Base-by-base conservation (phyloP, 768 basidiomycete genomes). In the Naganishia friedmannii region DNA sequence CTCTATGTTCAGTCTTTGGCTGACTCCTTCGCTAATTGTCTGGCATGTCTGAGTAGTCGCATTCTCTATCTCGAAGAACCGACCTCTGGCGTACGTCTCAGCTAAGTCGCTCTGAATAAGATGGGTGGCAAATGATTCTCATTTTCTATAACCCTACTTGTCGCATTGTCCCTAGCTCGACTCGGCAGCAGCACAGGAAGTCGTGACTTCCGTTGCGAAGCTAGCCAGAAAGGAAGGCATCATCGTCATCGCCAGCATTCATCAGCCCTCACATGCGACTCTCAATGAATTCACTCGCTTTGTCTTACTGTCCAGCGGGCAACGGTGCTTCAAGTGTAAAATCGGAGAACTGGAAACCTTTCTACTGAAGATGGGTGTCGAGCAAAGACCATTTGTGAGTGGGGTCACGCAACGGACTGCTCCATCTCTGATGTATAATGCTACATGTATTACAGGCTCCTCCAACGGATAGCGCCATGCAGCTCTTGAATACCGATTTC, bases 261-360 rank as follows among this genome's bases (percentile, higher is more conserved):
- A 83, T 79, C 83, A 85, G 58, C 88, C 88, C 0, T 84, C 84
- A 21, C 83, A 84, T 28, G 85, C 85, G 63, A 86, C 86, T 0
- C 83, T 87, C 55, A 74, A 83, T 0, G 83, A 85, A 12, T 37
- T 37, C 34, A 37, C 34, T 37, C 12, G 34, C 34, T 12, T 37
- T 12, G 34, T 37, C 4, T 12, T 37, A 5, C 34, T 37, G 34
- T 37, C 34, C 34, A 37, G 12, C 6, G 34, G 34, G 12, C 4
- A 37, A 37, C 34, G 4, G 12, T 37, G 34, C 34, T 37, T 37
- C 34, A 37, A 37, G 34, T 4, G 34, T 5, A 37, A 4, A 37
- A 12, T 37, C 34, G 34, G 6, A 37, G 34, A 37, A 12, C 12
- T 37, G 34, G 34, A 37, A 37, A 37, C 34, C 34, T 37, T 37